Evolutionary conservation across 2,329 filamentous ascomycete species (phyloP).

Genomic region (Exophiala dermatitidis): DNA sequence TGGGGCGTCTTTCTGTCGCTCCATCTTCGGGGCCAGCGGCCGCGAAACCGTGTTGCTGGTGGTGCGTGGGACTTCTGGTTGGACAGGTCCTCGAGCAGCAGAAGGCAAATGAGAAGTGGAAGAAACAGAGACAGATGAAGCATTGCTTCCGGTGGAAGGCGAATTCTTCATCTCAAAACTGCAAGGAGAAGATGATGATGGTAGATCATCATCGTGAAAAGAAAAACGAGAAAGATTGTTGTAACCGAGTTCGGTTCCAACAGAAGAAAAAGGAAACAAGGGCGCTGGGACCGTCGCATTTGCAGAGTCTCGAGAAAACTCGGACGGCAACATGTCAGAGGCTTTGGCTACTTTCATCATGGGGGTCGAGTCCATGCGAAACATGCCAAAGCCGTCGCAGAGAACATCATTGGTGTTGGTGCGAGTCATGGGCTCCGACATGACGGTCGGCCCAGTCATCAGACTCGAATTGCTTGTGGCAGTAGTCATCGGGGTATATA

Average conservation of each 20-base stretch:
- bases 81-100: slow-evolving; percentile 39
- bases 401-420: slow-evolving; percentile 41
- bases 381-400: slow-evolving; percentile 39
- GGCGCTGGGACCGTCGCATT: slow-evolving; percentile 28
- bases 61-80: slow-evolving; percentile 43
- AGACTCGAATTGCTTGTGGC: slow-evolving; percentile 28
- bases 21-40: slow-evolving; percentile 45
- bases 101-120: slow-evolving; percentile 33
- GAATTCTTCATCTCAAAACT: slow-evolving; percentile 47
- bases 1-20: slow-evolving; percentile 31
- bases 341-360: slow-evolving; percentile 29
- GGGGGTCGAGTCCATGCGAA: slow-evolving; percentile 38
- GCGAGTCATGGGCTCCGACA: slow-evolving; percentile 39
- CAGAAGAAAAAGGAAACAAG: slow-evolving; percentile 33
- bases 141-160: slow-evolving; percentile 42
- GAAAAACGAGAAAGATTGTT: slow-evolving; percentile 29
- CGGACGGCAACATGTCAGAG: slow-evolving; percentile 28
- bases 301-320: slow-evolving; percentile 18
- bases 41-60: slow-evolving; percentile 28
- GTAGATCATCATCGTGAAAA: slow-evolving; percentile 29
- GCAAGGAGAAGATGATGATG: slow-evolving; percentile 33
- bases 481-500: slow-evolving; percentile 21
- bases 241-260: slow-evolving; percentile 32
- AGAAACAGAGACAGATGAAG: slow-evolving; percentile 34
- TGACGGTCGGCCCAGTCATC: slow-evolving; percentile 27